Conservation (phyloP, 2,329 filamentous ascomycete species). For the Aureobasidium sp. region DNA sequence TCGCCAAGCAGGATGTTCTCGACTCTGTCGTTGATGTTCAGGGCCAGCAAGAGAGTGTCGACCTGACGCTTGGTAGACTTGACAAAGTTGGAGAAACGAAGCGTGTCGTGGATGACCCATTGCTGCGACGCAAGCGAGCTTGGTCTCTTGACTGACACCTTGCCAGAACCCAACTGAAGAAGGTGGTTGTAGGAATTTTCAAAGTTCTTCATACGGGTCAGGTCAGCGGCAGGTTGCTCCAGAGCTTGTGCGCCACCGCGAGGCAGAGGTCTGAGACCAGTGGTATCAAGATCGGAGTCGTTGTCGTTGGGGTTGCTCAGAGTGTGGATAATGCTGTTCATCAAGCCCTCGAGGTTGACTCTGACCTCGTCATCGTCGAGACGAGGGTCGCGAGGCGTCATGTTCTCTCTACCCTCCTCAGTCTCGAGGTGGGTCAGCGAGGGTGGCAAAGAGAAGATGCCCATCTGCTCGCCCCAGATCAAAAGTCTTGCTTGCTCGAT, state of each 20-base stretch:
- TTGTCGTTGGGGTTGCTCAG: slow-evolving; percentile 31
- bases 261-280: slow-evolving; percentile 39
- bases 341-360: slow-evolving; percentile 33
- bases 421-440: slow-evolving; percentile 39
- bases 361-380: slow-evolving; percentile 35
- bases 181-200: slow-evolving; percentile 39
- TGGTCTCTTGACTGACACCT: slow-evolving; percentile 26
- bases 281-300: slow-evolving; percentile 35
- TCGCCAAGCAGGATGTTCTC: slow-evolving; percentile 27
- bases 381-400: slow-evolving; percentile 33
- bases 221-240: slow-evolving; percentile 37
- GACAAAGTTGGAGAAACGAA: slow-evolving; percentile 37
- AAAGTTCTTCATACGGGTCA: slow-evolving; percentile 39
- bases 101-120: slow-evolving; percentile 38
- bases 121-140: slow-evolving; percentile 20
- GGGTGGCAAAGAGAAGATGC: slow-evolving; percentile 39
- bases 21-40: slow-evolving; percentile 38
- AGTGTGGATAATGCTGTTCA: slow-evolving; percentile 39
- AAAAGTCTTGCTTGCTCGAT: slow-evolving; percentile 43
- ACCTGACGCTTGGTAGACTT: slow-evolving; percentile 36
- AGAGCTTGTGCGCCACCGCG: slow-evolving; percentile 26
- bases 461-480: slow-evolving; percentile 42
- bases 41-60: slow-evolving; percentile 34
- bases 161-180: slow-evolving; percentile 30
- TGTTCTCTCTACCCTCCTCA: slow-evolving; percentile 39